Conservation (phyloP, 2,329 filamentous ascomycete species). For the Aureobasidium pullulans region DNA sequence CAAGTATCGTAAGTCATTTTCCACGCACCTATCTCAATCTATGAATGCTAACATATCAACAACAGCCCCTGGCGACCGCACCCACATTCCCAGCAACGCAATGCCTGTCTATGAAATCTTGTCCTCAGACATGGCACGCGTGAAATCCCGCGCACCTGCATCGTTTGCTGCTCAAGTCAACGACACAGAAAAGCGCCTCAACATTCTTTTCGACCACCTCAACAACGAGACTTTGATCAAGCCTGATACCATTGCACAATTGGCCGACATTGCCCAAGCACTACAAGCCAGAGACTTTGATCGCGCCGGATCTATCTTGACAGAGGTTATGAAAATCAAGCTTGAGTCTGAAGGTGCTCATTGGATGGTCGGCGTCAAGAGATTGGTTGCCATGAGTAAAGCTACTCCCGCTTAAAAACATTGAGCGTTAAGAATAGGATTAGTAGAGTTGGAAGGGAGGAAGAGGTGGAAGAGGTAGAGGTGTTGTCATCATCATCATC, state of each 20-base stretch:
- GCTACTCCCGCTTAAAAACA: constrained; percentile 23
- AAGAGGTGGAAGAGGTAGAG: neutral
- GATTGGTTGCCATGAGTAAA: constrained; percentile 32
- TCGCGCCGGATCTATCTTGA: constrained; percentile 37
- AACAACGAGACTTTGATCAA: constrained; percentile 91
- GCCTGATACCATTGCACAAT: constrained; percentile 64
- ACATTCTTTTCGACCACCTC: constrained; percentile 90
- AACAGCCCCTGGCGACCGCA: constrained; percentile 60
- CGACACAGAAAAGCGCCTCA: constrained; percentile 87
- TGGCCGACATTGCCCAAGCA: constrained; percentile 48
- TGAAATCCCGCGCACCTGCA: constrained; percentile 77
- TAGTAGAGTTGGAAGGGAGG: neutral
- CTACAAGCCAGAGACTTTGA: constrained; percentile 38
- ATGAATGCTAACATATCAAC: constrained; percentile 18
- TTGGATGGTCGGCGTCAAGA: constrained; percentile 40
- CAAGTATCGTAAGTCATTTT: constrained; percentile 58
- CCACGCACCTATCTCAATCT: neutral
- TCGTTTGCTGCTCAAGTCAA: constrained; percentile 83
- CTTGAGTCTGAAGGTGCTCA: constrained; percentile 40
- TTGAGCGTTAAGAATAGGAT: neutral
- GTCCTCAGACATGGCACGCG: constrained; percentile 75
- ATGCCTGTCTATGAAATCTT: constrained; percentile 76
- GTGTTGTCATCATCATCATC: no score
- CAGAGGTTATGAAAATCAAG: constrained; percentile 41
- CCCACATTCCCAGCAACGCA: constrained; percentile 73